These are phyloP conservation scores for Trichoderma sp. DNA, from an alignment of 2,329 filamentous ascomycete genomes.

Conservation along the genomic window DNA sequence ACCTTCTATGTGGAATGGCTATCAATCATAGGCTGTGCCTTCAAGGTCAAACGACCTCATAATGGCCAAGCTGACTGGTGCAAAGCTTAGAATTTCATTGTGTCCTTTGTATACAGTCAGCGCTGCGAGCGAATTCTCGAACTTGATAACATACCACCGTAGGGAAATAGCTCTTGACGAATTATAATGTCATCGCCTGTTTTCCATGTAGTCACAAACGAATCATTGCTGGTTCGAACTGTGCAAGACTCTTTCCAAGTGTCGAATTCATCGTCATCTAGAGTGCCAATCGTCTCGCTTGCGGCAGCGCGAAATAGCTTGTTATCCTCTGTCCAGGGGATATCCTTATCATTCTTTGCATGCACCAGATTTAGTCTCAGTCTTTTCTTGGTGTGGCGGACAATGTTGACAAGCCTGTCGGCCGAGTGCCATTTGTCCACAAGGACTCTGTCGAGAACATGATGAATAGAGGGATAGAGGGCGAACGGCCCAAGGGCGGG, in stretches of 20 bases:
- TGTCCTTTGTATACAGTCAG: slow-evolving; percentile 50
- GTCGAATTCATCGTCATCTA: slow-evolving; percentile 39
- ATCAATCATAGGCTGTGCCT: slow-evolving; percentile 30
- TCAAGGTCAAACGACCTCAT: slow-evolving; percentile 59
- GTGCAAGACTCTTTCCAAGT: slow-evolving; percentile 47
- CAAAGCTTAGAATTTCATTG: slow-evolving; percentile 65
- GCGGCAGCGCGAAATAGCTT: slow-evolving; percentile 60
- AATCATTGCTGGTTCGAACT: slow-evolving; percentile 42
- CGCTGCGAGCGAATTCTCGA: neutral
- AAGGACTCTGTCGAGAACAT: slow-evolving; percentile 59
- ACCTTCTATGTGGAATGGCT: neutral
- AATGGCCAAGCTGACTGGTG: slow-evolving; percentile 61
- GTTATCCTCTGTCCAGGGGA: slow-evolving; percentile 69
- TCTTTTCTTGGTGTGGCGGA: slow-evolving; percentile 48
- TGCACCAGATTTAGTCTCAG: slow-evolving; percentile 73
- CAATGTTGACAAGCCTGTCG: slow-evolving; percentile 59
- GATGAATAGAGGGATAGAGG: slow-evolving; percentile 61
- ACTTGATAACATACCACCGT: slow-evolving; percentile 47
- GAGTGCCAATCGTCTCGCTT: slow-evolving; percentile 43
- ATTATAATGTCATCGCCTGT: slow-evolving; percentile 47
- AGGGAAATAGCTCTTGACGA: slow-evolving; percentile 52
- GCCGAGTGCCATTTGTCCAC: slow-evolving; percentile 81
- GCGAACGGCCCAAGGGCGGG: slow-evolving; percentile 76
- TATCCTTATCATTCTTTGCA: slow-evolving; percentile 76
- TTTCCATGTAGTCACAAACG: slow-evolving; percentile 48